Evolutionary conservation across 768 basidiomycete species (phyloP), one percentile per base, ranked within the genome.

Genomic region (Russula earlei): DNA sequence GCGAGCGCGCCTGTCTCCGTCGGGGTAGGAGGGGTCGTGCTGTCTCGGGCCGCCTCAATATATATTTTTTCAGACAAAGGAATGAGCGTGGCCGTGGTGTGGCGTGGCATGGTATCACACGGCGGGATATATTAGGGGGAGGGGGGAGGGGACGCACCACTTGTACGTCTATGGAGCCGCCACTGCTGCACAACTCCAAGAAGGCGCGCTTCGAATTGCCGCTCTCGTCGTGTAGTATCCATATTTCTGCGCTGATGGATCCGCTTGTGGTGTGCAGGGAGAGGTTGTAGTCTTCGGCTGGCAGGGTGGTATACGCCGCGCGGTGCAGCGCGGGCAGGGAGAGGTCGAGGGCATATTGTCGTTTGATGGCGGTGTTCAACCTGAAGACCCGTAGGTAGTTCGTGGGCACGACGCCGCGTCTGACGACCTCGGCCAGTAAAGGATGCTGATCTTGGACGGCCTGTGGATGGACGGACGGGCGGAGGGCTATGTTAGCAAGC

Each of bases 271-370:
- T 47, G 22, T 20, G 15, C 11, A 57, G 29, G 5, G 37, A 42
- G 7, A 57, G 44, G 24, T 57, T 57, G 44, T 52, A 22, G 33
- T 45, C 34, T 15, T 24, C 2, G 14, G 25, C 22, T 36, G 24
- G 10, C 1, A 9, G 31, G 2, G 4, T 3, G 24, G 19, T 17
- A 20, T 31, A n/a, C n/a, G n/a, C n/a, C 15, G n/a, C 41, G 7
- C 34, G n/a, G 12, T 31, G 47, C 3, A 33, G 25, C 17, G 29
- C 50, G 14, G 37, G 22, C 5, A 57, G 38, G 19, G 50, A 38
- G 34, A 52, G 38, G 25, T 57, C 38, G 41, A 57, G 45, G 24
- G 40, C n/a, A n/a, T 55, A 55, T 4, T 36, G 41, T 12, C 54
- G 47, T 42, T 43, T n/a, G 14, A 55, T 24, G 2, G 17, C 31